Percentiles rank a stretch among this genome's conserved stretches.
These are phyloP conservation scores for Rhododendron henanense DNA, from an alignment of 148 eudicot genomes.

Conservation along the genomic window DNA sequence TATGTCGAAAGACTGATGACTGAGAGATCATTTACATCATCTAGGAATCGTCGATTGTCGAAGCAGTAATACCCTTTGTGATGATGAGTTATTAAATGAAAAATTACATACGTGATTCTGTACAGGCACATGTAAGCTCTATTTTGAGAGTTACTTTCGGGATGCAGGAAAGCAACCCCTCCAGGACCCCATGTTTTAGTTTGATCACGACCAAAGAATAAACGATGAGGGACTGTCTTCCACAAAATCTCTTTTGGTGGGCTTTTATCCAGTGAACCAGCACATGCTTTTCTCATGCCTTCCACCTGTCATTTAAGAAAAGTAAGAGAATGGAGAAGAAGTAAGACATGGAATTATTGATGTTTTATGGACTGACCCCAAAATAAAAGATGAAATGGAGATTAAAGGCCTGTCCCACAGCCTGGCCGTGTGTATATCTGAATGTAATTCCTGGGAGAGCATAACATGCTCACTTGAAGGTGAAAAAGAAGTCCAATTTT, in stretches of 20 bases:
- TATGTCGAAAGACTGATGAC: neutral
- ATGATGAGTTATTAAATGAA: neutral
- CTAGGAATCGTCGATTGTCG: neutral
- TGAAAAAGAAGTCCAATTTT: neutral
- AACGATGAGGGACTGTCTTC: conserved; percentile 68
- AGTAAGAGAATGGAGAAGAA: neutral
- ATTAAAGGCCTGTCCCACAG: neutral
- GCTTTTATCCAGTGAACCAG: conserved; percentile 80
- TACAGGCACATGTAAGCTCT: conserved; percentile 67
- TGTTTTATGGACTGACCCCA: neutral
- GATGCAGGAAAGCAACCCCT: conserved; percentile 93
- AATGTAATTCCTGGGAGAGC: neutral
- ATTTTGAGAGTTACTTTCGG: conserved; percentile 49
- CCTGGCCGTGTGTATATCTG: neutral
- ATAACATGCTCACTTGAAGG: neutral
- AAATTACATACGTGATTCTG: conserved; percentile 66
- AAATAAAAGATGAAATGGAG: neutral
- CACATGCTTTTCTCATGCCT: conserved; percentile 70
- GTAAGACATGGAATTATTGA: neutral
- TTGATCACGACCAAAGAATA: conserved; percentile 74
- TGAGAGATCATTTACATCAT: neutral
- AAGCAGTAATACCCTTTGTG: neutral
- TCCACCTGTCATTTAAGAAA: conserved; percentile 47
- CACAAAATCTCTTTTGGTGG: conserved; percentile 68
- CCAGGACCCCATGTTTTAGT: conserved; percentile 84